Evolutionary conservation across 2,329 filamentous ascomycete species (phyloP).

Genomic region (Cladosporium cucumerinum): DNA sequence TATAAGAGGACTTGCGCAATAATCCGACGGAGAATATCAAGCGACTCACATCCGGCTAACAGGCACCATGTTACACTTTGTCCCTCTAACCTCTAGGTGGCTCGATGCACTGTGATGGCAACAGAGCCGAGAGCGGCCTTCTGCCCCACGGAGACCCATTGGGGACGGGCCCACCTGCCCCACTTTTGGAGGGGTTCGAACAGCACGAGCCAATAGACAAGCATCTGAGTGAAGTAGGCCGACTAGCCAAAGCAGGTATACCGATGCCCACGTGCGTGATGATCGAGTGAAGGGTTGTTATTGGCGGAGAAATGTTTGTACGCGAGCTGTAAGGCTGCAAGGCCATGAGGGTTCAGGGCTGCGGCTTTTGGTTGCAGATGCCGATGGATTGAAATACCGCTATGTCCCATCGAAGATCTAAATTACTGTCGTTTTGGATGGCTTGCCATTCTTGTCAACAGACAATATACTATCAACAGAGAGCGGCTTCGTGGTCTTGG

Average conservation of each 20-base stretch:
- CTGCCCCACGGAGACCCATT: slow-evolving; percentile 11
- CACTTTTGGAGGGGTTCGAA: neutral
- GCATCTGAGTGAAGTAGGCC: neutral
- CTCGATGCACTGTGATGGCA: neutral
- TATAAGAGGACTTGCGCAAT: neutral
- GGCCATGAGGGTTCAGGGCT: neutral
- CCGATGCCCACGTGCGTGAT: slow-evolving; percentile 5
- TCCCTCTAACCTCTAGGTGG: neutral
- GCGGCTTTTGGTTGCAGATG: slow-evolving; percentile 1
- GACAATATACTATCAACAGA: neutral
- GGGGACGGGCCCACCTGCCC: slow-evolving; percentile 7
- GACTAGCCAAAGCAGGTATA: neutral
- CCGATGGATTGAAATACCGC: neutral
- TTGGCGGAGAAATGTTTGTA: slow-evolving; percentile 9
- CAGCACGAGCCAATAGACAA: slow-evolving; percentile 2
- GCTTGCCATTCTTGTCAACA: neutral
- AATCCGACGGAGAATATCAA: slow-evolving; percentile 3
- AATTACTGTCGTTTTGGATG: neutral
- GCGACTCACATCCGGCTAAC: slow-evolving; percentile 1
- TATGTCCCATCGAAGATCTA: neutral
- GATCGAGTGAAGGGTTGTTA: neutral
- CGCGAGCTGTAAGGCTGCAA: neutral
- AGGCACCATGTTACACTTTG: slow-evolving; percentile 7
- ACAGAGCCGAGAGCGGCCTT: slow-evolving; percentile 9
- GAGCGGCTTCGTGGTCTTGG: neutral